These are phyloP conservation scores for Medicago ruthenica DNA, from an alignment of 306 rosid genomes.

Conservation along the genomic window DNA sequence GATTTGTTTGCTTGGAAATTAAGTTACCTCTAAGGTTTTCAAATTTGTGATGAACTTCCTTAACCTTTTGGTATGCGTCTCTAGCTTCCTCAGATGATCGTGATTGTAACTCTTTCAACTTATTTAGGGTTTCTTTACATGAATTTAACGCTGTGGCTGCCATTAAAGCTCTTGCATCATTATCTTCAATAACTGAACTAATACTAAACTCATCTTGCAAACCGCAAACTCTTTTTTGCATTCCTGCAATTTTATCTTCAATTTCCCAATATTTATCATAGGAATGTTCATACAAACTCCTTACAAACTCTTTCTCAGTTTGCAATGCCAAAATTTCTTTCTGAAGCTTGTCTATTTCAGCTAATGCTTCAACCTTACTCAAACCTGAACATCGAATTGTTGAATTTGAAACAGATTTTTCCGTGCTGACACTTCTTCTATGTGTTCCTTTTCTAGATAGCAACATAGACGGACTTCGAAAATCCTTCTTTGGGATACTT, in stretches of 20 bases:
- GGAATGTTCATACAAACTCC: slow-evolving; percentile 72
- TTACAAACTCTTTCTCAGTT: slow-evolving; percentile 91
- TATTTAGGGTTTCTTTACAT: slow-evolving; percentile 67
- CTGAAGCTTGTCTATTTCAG: slow-evolving; percentile 72
- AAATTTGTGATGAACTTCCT: slow-evolving; percentile 54
- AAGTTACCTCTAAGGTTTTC: slow-evolving; percentile 54
- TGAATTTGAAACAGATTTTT: slow-evolving; percentile 38
- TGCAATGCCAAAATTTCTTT: slow-evolving; percentile 78
- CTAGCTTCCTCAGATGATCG: slow-evolving; percentile 65
- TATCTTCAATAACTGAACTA: slow-evolving; percentile 61
- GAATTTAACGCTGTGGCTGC: slow-evolving; percentile 81
- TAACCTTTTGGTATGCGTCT: slow-evolving; percentile 54
- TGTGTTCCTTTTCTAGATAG: slow-evolving; percentile 52
- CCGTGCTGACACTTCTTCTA: slow-evolving; percentile 43
- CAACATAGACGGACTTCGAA: slow-evolving; percentile 62
- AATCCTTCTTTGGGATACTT: slow-evolving; percentile 49
- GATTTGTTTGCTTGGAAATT: slow-evolving; percentile 36
- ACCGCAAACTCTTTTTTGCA: slow-evolving; percentile 65
- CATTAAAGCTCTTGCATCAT: slow-evolving; percentile 82
- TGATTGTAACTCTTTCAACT: slow-evolving; percentile 61
- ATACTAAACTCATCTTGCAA: slow-evolving; percentile 80
- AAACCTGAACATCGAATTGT: slow-evolving; percentile 58
- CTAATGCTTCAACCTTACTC: slow-evolving; percentile 63
- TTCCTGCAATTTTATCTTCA: slow-evolving; percentile 62
- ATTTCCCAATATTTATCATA: slow-evolving; percentile 78